Conservation (phyloP, 768 basidiomycete species). For the Tylopilus plumbeoviolaceoides region DNA sequence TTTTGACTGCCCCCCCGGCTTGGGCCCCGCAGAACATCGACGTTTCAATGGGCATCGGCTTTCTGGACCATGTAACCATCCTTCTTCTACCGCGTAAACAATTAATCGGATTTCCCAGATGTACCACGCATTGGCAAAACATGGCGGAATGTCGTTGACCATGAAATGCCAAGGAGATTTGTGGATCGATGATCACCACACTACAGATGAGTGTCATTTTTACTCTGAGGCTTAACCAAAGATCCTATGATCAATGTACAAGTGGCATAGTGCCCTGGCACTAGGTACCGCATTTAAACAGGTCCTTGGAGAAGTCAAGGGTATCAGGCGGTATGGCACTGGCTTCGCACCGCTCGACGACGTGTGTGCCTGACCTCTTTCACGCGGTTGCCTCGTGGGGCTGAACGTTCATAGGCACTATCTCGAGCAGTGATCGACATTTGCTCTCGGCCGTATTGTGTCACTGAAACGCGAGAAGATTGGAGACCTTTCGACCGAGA, state of each 20-base stretch:
- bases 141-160: slow-evolving; percentile 87
- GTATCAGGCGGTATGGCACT: slow-evolving; percentile 92
- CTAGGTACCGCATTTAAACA: slow-evolving; percentile 89
- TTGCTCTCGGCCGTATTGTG: slow-evolving; percentile 94
- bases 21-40: slow-evolving; percentile 69
- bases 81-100: neutral
- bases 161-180: slow-evolving; percentile 94
- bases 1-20: slow-evolving; percentile 74
- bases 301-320: slow-evolving; percentile 90
- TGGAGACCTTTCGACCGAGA: slow-evolving; percentile 93
- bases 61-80: slow-evolving; percentile 85
- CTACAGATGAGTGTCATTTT: slow-evolving; percentile 78
- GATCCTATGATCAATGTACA: slow-evolving; percentile 42
- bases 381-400: neutral
- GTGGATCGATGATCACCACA: slow-evolving; percentile 98
- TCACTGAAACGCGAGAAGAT: slow-evolving; percentile 90
- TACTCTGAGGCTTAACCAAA: slow-evolving; percentile 9
- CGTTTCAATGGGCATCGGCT: slow-evolving; percentile 94
- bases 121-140: slow-evolving; percentile 97
- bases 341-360: slow-evolving; percentile 97
- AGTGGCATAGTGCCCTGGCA: slow-evolving; percentile 84
- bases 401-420: slow-evolving; percentile 59
- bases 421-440: slow-evolving; percentile 97
- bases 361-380: slow-evolving; percentile 39
- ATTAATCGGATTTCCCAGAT: slow-evolving; percentile 52